Evolutionary conservation across 148 eudicot species (phyloP).

Genomic region (Nepenthes gracilis): DNA sequence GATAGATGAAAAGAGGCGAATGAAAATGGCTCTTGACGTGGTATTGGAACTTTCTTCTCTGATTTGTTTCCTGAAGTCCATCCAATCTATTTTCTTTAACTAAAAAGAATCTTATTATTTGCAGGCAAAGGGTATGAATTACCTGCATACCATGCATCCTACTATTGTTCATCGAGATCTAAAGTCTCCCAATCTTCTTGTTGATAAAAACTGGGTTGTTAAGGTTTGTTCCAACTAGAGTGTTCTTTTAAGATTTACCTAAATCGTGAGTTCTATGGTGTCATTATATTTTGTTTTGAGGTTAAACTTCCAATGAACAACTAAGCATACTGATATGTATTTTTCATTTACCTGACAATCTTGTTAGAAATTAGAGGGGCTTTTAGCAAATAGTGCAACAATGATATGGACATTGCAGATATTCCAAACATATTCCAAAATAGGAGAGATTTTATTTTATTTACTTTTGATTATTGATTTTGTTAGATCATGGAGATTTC

Average conservation of each 20-base stretch:
- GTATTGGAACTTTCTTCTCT: conserved; percentile 24
- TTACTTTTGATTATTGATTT: no score
- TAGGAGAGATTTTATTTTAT: no score
- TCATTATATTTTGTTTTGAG: not conserved
- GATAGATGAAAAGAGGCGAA: conserved; percentile 74
- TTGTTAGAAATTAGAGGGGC: no score
- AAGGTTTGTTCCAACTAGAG: conserved; percentile 42
- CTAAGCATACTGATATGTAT: not conserved
- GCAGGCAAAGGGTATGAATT: conserved; percentile 99
- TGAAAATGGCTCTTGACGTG: conserved; percentile 98
- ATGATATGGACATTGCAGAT: no score
- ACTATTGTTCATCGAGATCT: conserved; percentile 91
- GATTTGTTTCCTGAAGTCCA: not conserved
- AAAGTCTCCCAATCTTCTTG: conserved; percentile 94
- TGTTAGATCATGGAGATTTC: no score
- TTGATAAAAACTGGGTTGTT: conserved; percentile 92
- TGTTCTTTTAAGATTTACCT: no score
- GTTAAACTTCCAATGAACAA: not conserved
- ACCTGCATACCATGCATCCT: conserved; percentile 87
- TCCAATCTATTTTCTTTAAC: conserved; percentile 6
- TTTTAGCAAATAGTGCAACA: no score
- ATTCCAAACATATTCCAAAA: no score
- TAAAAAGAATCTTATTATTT: conserved; percentile 9
- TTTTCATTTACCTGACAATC: not conserved
- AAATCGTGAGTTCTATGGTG: not conserved